Evolutionary conservation across 805 yeast species (phyloP), one percentile per base, ranked within the genome.

Genomic region (Myxozyma mucilagina): DNA sequence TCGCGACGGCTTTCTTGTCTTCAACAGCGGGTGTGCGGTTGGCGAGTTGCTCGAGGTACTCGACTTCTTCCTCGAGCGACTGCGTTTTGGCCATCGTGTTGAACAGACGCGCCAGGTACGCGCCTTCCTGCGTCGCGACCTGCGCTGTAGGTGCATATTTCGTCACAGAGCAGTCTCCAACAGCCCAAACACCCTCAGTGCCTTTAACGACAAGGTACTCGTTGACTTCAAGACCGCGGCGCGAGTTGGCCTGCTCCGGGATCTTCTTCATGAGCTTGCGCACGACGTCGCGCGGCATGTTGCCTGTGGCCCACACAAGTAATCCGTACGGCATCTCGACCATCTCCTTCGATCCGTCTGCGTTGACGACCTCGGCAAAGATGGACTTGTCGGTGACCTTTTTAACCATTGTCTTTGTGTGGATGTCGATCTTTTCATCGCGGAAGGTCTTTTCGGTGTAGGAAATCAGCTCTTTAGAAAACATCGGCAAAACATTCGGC

Each of bases 241-340:
- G 86, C 51, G 96, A 90, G 72, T 86, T 84, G 75, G 84, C 86
- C 78, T 88, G 92, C 69, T 83, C 88, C 57, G 72, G 73, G 68
- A 93, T 79, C 75, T 82, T 81, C 49, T 82, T 71, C 75, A 89
- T 83, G 71, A 92, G 79, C 70, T 84, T 82, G 65, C 83, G 79
- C 53, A 89, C 82, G 53, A 93, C 80, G 47, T 84, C 85, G 77
- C 97, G 85, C 66, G 90, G 91, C 57, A 92, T 91, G 76, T 92
- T 91, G 78, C 98, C 98, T 64, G 97, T 92, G 61, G 97, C 97
- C 98, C 98, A 92, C 65, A 92, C 96, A 68, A 92, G 81, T 69
- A 90, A 81, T 73, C 98, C 98, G 74, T 92, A 92, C 52, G 97
- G 97, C 71, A 92, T 80, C 64, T 82, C 86, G 38, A 78, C 75